Evolutionary conservation across 2,329 filamentous ascomycete genomes (phyloP).

Genomic region (Hirsutella minnesotensis): DNA sequence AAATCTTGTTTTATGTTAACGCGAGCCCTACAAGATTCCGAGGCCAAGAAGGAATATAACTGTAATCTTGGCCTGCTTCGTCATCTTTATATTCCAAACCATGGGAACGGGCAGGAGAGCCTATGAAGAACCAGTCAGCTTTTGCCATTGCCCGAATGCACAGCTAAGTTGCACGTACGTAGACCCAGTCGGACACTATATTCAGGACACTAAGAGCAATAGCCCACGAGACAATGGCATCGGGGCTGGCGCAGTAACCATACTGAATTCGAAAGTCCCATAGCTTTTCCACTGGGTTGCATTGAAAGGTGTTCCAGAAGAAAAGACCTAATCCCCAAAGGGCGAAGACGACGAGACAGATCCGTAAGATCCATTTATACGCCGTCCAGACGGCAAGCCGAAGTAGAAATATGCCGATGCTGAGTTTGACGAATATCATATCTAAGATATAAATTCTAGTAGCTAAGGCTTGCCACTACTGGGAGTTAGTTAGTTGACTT

Average conservation of each 20-base stretch:
- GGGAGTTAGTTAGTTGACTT: background rate
- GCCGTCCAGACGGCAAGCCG: slow-evolving; percentile 31
- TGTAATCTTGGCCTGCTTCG: slow-evolving; percentile 35
- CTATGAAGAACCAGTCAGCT: slow-evolving; percentile 9
- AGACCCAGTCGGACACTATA: slow-evolving; percentile 42
- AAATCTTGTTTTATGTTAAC: background rate
- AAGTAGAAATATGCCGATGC: slow-evolving; percentile 40
- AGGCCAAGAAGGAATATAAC: slow-evolving; percentile 36
- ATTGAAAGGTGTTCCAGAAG: slow-evolving; percentile 41
- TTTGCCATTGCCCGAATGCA: background rate
- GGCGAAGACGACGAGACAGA: slow-evolving; percentile 31
- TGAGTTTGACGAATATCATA: slow-evolving; percentile 46
- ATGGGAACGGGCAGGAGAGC: slow-evolving; percentile 41
- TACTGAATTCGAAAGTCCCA: slow-evolving; percentile 38
- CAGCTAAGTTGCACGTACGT: slow-evolving; percentile 19
- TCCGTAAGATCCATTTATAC: slow-evolving; percentile 36
- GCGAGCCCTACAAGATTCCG: slow-evolving; percentile 32
- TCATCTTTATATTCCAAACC: slow-evolving; percentile 44
- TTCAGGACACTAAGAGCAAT: slow-evolving; percentile 41
- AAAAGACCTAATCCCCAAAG: slow-evolving; percentile 37
- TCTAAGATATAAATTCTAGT: slow-evolving; percentile 37
- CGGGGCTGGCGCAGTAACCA: slow-evolving; percentile 28
- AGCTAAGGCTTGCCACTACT: slow-evolving; percentile 37
- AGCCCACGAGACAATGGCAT: slow-evolving; percentile 33
- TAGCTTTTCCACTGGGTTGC: slow-evolving; percentile 34